A percentile compares a stretch with the other conserved stretches of the same genome.
Conservation (phyloP, 371 early-diverging fungal genomes). For the Mucor indicus region DNA sequence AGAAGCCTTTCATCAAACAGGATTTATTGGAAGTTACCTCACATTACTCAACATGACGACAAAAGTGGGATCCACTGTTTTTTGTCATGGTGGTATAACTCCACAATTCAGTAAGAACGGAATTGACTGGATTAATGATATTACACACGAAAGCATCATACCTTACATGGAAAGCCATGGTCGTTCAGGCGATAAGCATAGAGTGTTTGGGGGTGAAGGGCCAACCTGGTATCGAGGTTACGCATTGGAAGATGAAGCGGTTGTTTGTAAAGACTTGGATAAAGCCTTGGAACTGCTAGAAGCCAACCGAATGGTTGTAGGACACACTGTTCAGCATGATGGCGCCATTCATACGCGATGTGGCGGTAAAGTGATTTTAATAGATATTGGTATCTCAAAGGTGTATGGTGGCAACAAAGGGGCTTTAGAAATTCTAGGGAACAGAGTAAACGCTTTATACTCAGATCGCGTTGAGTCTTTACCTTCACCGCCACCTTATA, state of each 20-base stretch:
- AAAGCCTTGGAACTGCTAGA: conserved; percentile 48
- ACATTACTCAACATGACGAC: conserved; percentile 55
- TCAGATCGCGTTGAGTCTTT: conserved; percentile 11
- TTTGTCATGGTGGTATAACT: conserved; percentile 74
- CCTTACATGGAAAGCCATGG: conserved; percentile 26
- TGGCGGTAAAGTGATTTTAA: conserved; percentile 58
- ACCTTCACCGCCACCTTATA: conserved; percentile 12
- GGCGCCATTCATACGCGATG: conserved; percentile 67
- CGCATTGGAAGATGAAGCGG: conserved; percentile 53
- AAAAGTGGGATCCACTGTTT: conserved; percentile 62
- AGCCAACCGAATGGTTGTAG: conserved; percentile 75
- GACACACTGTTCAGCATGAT: conserved; percentile 70
- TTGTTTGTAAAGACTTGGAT: conserved; percentile 49
- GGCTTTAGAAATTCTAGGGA: conserved; percentile 56
- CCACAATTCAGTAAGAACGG: conserved; percentile 50
- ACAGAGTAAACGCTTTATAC: conserved; percentile 28
- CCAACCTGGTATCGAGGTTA: conserved; percentile 70
- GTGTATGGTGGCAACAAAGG: conserved; percentile 64
- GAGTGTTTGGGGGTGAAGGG: conserved; percentile 43
- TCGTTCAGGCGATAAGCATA: conserved; percentile 25
- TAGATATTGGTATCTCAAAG: conserved; percentile 74
- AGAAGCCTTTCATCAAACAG: conserved; percentile 55
- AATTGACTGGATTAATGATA: conserved; percentile 55
- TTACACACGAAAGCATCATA: conserved; percentile 38
- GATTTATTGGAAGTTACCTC: conserved; percentile 67